Base-by-base conservation (phyloP, 495 filamentous ascomycete species). In the Cercophora scortea region DNA sequence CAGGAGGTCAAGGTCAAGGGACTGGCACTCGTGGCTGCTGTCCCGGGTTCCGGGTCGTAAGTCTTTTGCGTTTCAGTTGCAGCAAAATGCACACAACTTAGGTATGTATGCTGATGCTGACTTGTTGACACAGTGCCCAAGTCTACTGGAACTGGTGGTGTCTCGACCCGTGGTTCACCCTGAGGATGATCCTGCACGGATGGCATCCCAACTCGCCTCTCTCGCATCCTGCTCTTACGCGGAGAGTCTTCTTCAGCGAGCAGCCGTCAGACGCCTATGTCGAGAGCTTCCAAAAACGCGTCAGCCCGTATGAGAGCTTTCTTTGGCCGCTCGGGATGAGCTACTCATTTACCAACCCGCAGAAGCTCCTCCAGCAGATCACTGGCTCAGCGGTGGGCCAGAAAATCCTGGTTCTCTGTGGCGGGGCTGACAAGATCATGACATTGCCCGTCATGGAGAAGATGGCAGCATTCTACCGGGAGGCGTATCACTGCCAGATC, bases 401-500 rank as follows among this genome's bases (percentile, higher is more conserved):
- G 46, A 54, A 55, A 9, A 41, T 78, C 11, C 34, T 78, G 43
- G 62, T 78, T 8, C 52, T 79, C 16, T 66, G 61, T 1, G 75
- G 70, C 4, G 61, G 63, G 9, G 32, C 58, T 6, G 74, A 64
- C 49, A 59, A 51, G 45, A 45, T 67, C 39, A 63, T 62, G 58
- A 61, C 52, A 19, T 25, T 47, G 13, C 25, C 59, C 35, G 47
- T 63, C 35, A 59, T 54, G 58, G 47, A 60, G 45, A 51, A 71
- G 66, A 38, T 70, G 53, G 61, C 76, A 55, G 63, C 68, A 65
- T 73, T 81, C 92, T 65, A 67, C 39, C 55, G 62, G 1, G 16
- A 32, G 8, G 58, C 53, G 0, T 59, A 45, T 18, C 16, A 6
- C 18, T 36, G 33, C 8, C 73, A 96, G 85, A 42, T 88, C 83